A percentile compares a stretch with the other conserved stretches of the same genome.
Evolutionary conservation across 306 rosid species (phyloP).

Genomic region (Acacia crassicarpa): DNA sequence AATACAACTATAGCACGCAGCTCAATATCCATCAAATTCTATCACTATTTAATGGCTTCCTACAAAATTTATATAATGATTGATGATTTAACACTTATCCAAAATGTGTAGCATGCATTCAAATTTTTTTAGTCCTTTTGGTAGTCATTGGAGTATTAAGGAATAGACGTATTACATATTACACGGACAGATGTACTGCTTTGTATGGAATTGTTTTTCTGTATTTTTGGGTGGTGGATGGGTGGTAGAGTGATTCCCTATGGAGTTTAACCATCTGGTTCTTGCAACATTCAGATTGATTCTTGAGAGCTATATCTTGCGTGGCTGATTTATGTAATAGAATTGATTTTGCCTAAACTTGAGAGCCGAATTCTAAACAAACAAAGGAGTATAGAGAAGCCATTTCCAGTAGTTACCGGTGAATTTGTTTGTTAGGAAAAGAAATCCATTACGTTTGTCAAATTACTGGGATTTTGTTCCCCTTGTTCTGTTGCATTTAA

Average conservation of each 20-base stretch:
- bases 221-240: not conserved
- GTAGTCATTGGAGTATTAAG: not conserved
- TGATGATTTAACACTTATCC: no score
- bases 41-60: no score
- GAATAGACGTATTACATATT: not conserved
- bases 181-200: not conserved
- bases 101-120: no score
- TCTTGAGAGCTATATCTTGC: not conserved
- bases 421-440: not conserved
- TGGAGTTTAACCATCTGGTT: not conserved
- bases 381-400: not conserved
- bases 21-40: no score
- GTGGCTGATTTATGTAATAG: not conserved
- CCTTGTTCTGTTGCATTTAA: not conserved
- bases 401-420: not conserved
- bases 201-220: not conserved
- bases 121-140: no score
- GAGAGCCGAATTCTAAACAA: not conserved
- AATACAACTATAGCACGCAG: no score
- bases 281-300: not conserved
- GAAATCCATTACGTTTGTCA: not conserved
- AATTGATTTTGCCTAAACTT: constrained; percentile 3
- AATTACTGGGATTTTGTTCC: constrained; percentile 2
- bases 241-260: not conserved
- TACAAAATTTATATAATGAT: no score